Evolutionary conservation across 305 asterid species (phyloP), one percentile per base, ranked within the genome.

Genomic region (Fraxinus dipetala): DNA sequence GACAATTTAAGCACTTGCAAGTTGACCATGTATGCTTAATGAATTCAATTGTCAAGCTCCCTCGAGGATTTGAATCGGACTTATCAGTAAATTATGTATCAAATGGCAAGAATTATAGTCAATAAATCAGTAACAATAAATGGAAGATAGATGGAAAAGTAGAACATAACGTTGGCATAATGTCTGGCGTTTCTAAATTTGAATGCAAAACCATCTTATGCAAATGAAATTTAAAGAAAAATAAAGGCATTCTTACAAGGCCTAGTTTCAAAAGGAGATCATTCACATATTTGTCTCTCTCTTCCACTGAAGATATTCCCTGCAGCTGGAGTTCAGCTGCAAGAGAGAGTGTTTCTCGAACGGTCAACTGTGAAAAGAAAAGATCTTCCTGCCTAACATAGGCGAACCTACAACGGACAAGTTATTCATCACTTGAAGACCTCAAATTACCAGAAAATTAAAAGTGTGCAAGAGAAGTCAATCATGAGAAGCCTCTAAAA

Each of bases 321-420:
- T 86, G 94, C 88, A 96, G 91, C 93, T 94, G 99, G 83, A 96
- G 95, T 85, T 96, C 98, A 83, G 97, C 95, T 78, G 99, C 98
- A 90, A 96, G 95, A 81, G 92, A 85, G 80, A 96, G 88, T 35
- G 99, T 96, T 91, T 96, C 99, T 83, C 98, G 94, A 87, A 96
- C 99, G 34, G 99, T 96, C 87, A 96, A 89, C 90, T 96, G 99
- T n/a, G 99, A 94, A 91, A 96, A 96, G 85, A 96, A 96, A 75
- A 96, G 95, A 87, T 96, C 99, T 87, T 96, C 99, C 87, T 96
- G 98, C 89, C 98, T 91, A 77, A 96, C 93, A 85, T 84, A 96
- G 63, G 99, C 99, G 84, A 84, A 87, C 92, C 99, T 96, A 94
- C 85, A 86, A 83, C 18, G 83, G 48, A 67, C 84, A 87, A 45